phyloP scores from a whole-genome alignment of 306 rosid genomes.

The Malus fusca region DNA sequence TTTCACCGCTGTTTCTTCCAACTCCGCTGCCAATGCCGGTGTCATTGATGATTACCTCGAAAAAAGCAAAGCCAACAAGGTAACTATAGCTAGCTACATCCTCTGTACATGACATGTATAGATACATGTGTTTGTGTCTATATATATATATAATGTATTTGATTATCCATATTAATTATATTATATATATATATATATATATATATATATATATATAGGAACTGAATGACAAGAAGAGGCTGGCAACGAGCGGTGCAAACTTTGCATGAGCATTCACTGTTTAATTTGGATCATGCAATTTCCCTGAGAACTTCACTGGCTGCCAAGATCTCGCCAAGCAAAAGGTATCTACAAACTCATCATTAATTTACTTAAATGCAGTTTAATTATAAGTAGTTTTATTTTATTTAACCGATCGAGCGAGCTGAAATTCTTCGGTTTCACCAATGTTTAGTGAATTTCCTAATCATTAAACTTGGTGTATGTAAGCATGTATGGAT shows the following conservation, averaged over 20 bases:
- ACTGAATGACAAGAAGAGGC: constrained; percentile 89
- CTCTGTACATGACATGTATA: too few relatives aligned
- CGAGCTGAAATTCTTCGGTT: too few relatives aligned
- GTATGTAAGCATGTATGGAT: not conserved
- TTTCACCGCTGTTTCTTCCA: constrained; percentile 39
- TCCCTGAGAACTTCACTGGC: constrained; percentile 99
- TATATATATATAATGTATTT: not conserved
- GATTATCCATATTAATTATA: not conserved
- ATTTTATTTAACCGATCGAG: too few relatives aligned
- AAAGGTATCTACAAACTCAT: constrained; percentile 35
- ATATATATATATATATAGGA: constrained; percentile 29
- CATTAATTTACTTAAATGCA: not conserved
- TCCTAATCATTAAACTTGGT: not conserved
- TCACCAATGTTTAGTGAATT: too few relatives aligned
- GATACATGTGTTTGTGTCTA: too few relatives aligned
- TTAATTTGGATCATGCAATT: constrained; percentile 83
- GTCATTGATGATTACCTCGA: constrained; percentile 79
- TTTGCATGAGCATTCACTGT: constrained; percentile 96
- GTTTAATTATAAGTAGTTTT: too few relatives aligned
- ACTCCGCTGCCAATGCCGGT: constrained; percentile 62
- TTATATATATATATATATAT: not conserved
- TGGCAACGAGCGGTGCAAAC: constrained; percentile 92
- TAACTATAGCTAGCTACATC: constrained; percentile 3
- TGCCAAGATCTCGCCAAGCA: constrained; percentile 99
- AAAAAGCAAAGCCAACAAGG: constrained; percentile 91